Percentiles rank a stretch among this genome's conserved stretches.
phyloP scores from a whole-genome alignment of 176 grass and related monocot species.

The Canna indica region DNA sequence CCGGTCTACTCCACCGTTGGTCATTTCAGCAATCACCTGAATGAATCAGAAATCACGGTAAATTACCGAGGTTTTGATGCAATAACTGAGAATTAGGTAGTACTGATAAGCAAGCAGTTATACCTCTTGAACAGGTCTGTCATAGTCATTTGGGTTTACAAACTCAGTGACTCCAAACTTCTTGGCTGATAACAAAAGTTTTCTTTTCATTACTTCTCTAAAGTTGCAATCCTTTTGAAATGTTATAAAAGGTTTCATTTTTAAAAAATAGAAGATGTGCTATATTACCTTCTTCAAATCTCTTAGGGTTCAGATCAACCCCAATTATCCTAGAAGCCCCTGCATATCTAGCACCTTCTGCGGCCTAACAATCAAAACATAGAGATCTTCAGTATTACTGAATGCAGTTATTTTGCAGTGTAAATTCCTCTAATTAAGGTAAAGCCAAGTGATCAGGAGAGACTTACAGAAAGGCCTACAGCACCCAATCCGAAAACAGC shows the following conservation, averaged over 20 bases:
- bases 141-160: slow-evolving; percentile 62
- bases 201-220: no score
- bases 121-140: slow-evolving; percentile 74
- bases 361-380: slow-evolving; percentile 38
- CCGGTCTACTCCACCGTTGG: slow-evolving; percentile 61
- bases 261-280: not conserved
- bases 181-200: slow-evolving; percentile 41
- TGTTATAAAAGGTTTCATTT: no score
- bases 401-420: no score
- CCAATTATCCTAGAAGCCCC: slow-evolving; percentile 84
- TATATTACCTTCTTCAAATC: slow-evolving; percentile 53
- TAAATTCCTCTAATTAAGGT: not conserved
- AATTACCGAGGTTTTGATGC: not conserved
- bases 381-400: no score
- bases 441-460: not conserved
- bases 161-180: slow-evolving; percentile 84
- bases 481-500: not conserved
- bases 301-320: slow-evolving; percentile 66
- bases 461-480: not conserved
- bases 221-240: no score
- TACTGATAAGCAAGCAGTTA: not conserved
- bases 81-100: not conserved
- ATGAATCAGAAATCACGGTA: not conserved
- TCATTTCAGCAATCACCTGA: slow-evolving; percentile 81
- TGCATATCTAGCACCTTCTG: slow-evolving; percentile 65